Evolutionary conservation across 2,329 filamentous ascomycete species (phyloP).

Genomic region (Chalara sp.): DNA sequence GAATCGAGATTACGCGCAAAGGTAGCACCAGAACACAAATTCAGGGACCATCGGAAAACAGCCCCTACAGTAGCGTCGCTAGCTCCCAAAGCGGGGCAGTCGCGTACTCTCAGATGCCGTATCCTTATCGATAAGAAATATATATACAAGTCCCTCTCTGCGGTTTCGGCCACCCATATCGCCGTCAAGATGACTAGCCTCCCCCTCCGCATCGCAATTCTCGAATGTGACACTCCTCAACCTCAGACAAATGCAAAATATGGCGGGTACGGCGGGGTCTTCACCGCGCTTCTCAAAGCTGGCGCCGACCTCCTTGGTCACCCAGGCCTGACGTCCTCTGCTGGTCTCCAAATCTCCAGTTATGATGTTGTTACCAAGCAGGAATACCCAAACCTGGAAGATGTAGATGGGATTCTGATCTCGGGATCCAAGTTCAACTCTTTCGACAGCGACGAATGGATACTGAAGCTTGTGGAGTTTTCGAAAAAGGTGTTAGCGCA

Average conservation of each 20-base stretch:
- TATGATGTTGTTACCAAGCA: slow-evolving; percentile 65
- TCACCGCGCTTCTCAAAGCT: slow-evolving; percentile 50
- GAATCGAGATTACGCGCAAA: too few relatives aligned
- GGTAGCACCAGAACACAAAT: too few relatives aligned
- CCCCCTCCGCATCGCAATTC: slow-evolving; percentile 56
- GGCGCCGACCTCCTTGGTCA: slow-evolving; percentile 42
- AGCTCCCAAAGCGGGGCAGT: too few relatives aligned
- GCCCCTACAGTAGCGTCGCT: too few relatives aligned
- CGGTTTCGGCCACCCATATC: too few relatives aligned
- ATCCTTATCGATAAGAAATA: too few relatives aligned
- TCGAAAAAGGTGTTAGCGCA: slow-evolving; percentile 51
- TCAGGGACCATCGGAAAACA: too few relatives aligned
- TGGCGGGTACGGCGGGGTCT: slow-evolving; percentile 66
- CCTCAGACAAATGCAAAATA: slow-evolving; percentile 57
- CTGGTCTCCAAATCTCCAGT: slow-evolving; percentile 33
- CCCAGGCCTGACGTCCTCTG: slow-evolving; percentile 33
- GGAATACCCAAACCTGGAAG: slow-evolving; percentile 65
- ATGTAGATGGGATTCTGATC: slow-evolving; percentile 76
- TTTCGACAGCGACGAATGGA: slow-evolving; percentile 71
- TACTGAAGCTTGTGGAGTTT: slow-evolving; percentile 65
- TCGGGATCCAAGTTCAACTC: slow-evolving; percentile 71
- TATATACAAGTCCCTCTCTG: too few relatives aligned
- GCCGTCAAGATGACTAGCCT: slow-evolving; percentile 16
- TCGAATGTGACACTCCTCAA: slow-evolving; percentile 79
- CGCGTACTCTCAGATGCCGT: too few relatives aligned